A percentile compares a stretch with the other conserved stretches of the same genome.
Evolutionary conservation across 202 grass and related monocot species (phyloP).

Genomic region (Digitaria exilis): DNA sequence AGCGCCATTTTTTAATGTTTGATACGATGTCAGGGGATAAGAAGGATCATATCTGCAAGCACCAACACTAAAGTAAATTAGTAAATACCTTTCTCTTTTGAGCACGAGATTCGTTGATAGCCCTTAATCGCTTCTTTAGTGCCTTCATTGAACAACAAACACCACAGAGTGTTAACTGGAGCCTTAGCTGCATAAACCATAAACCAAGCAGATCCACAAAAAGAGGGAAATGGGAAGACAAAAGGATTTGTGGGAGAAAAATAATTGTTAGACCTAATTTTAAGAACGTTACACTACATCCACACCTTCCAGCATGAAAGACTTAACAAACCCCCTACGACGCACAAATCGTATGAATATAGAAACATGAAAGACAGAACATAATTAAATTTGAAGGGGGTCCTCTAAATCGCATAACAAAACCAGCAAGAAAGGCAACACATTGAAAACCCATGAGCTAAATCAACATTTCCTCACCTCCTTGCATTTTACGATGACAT

Average conservation of each 20-base stretch:
- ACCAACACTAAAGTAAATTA: conserved; percentile 28
- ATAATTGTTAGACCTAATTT: not conserved
- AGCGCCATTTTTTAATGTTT: conserved; percentile 14
- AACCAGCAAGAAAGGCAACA: not conserved
- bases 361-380: conserved; percentile 19
- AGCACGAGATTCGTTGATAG: conserved; percentile 95
- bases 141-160: conserved; percentile 60
- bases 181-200: conserved; percentile 7
- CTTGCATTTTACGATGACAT: conserved; percentile 75
- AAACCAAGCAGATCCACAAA: not conserved
- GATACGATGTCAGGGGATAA: not conserved
- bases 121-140: conserved; percentile 82
- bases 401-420: not conserved
- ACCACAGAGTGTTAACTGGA: conserved; percentile 39
- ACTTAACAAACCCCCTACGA: not conserved
- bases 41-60: conserved; percentile 27
- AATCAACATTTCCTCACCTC: conserved; percentile 61
- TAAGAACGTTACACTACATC: not conserved
- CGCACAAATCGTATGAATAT: not conserved
- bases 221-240: not conserved
- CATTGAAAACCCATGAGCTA: not conserved
- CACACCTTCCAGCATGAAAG: not conserved
- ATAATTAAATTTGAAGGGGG: not conserved
- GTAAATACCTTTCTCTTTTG: conserved; percentile 97
- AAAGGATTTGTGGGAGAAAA: not conserved